These are phyloP conservation scores for Geosmithia flava DNA, from an alignment of 2,329 filamentous ascomycete species.

Conservation along the genomic window DNA sequence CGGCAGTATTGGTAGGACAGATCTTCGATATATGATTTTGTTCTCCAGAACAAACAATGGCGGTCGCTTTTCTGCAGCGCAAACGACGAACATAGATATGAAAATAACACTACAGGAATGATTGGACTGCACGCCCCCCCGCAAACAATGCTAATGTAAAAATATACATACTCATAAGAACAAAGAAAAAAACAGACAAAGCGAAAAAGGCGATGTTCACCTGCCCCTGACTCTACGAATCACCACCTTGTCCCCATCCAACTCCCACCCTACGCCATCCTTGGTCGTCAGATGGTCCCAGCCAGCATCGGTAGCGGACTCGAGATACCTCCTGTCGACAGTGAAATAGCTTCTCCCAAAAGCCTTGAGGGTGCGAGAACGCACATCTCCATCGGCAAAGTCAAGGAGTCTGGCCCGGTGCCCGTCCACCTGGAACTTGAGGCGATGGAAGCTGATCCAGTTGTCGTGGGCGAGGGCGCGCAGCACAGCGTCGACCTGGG, in stretches of 20 bases:
- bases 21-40: too few relatives aligned
- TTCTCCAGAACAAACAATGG: neutral
- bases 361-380: constrained; percentile 72
- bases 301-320: constrained; percentile 51
- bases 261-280: constrained; percentile 75
- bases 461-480: constrained; percentile 66
- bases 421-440: constrained; percentile 63
- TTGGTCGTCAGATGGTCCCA: constrained; percentile 60
- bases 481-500: constrained; percentile 58
- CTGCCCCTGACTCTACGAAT: constrained; percentile 48
- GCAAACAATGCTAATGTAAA: neutral
- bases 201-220: neutral
- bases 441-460: constrained; percentile 65
- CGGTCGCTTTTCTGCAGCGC: neutral
- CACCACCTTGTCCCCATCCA: constrained; percentile 60
- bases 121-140: neutral
- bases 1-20: too few relatives aligned
- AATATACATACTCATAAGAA: neutral
- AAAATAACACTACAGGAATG: neutral
- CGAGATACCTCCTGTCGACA: constrained; percentile 56
- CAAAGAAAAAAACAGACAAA: neutral
- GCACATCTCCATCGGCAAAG: constrained; percentile 64
- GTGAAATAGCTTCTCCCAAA: constrained; percentile 71
- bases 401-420: constrained; percentile 71
- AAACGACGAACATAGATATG: neutral